These are phyloP conservation scores for Boletales sp. DNA, from an alignment of 768 basidiomycete species.

Conservation along the genomic window DNA sequence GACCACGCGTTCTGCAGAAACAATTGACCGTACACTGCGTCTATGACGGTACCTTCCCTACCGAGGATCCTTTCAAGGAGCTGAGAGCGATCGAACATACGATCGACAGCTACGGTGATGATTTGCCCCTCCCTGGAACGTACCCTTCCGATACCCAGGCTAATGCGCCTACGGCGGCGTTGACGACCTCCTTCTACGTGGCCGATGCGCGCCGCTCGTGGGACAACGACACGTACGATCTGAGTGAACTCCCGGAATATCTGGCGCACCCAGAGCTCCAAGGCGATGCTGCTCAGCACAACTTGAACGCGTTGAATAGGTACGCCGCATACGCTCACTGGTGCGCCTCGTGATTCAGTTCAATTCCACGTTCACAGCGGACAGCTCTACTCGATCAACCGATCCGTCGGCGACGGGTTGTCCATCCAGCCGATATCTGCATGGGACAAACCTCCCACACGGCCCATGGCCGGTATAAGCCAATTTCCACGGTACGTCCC, in stretches of 20 bases:
- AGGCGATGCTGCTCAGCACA: not conserved
- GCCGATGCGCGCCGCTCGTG: not conserved
- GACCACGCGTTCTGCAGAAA: not conserved
- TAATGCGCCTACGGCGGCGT: no score
- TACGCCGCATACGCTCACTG: not conserved
- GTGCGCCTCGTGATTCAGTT: no score
- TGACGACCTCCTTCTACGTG: not conserved
- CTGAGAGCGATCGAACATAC: not conserved
- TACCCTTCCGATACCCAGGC: not conserved
- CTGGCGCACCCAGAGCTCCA: not conserved
- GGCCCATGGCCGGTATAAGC: not conserved
- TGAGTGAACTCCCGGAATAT: not conserved
- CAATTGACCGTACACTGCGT: conserved; percentile 2
- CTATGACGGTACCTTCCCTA: conserved; percentile 4
- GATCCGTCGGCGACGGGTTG: not conserved
- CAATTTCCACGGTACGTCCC: not conserved
- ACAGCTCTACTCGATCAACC: not conserved
- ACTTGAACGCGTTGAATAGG: not conserved
- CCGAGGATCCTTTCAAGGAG: not conserved
- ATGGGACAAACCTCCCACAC: not conserved
- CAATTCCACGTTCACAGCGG: not conserved
- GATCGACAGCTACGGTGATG: not conserved
- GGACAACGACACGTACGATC: not conserved
- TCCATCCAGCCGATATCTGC: not conserved
- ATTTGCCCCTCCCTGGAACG: not conserved